A percentile compares a stretch with the other conserved stretches of the same genome.
phyloP scores from a whole-genome alignment of 345 rosid genomes.

The Acer campestre region DNA sequence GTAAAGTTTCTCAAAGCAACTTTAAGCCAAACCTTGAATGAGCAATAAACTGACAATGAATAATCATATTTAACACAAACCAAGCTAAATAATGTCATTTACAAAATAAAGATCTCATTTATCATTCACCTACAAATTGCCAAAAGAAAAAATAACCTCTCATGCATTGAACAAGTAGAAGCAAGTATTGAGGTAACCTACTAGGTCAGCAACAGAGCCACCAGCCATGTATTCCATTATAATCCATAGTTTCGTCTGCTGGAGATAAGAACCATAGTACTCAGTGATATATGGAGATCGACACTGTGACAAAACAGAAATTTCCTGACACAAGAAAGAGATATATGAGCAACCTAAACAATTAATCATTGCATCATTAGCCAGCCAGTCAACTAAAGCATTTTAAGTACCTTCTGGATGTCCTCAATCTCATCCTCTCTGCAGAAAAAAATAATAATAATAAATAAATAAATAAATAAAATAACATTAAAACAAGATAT shows the following conservation, averaged over 20 bases:
- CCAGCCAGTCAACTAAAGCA: conserved; percentile 14
- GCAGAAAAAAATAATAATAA: conserved; percentile 38
- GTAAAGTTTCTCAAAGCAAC: background rate
- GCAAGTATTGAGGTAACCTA: conserved; percentile 48
- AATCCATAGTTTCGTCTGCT: conserved; percentile 98
- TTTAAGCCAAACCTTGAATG: background rate
- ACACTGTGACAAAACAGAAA: conserved; percentile 92
- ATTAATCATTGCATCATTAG: conserved; percentile 3
- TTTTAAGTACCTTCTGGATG: conserved; percentile 83
- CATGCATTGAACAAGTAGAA: conserved; percentile 17
- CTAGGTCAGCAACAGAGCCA: conserved; percentile 99
- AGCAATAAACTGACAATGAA: background rate
- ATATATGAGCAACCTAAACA: conserved; percentile 29
- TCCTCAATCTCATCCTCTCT: conserved; percentile 99
- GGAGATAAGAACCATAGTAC: conserved; percentile 95
- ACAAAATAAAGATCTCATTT: background rate
- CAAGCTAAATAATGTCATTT: background rate
- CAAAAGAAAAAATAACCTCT: background rate
- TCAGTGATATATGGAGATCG: conserved; percentile 95
- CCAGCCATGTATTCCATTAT: conserved; percentile 99
- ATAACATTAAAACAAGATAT: conserved; percentile 28
- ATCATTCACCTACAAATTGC: background rate
- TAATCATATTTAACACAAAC: background rate
- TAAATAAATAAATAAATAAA: too few species aligned
- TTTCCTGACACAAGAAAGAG: conserved; percentile 63